Evolutionary conservation across 179 eudicot species (phyloP).

Genomic region (Vitellaria paradoxa): DNA sequence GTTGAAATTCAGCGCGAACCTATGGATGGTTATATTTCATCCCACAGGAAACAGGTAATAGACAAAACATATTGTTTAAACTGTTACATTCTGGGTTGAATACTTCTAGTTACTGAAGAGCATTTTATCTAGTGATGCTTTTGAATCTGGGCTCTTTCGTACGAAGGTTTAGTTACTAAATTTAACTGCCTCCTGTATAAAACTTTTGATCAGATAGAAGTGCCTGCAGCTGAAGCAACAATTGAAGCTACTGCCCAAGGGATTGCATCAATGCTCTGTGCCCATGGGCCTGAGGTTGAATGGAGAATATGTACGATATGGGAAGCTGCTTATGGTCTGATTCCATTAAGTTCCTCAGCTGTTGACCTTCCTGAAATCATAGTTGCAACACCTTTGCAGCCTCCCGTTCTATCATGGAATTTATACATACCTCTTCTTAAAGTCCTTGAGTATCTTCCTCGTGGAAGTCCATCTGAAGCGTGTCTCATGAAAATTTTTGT

Average conservation of each 20-base stretch:
- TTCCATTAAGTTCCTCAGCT: slow-evolving; percentile 88
- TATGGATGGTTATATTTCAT: slow-evolving; percentile 58
- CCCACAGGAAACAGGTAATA: slow-evolving; percentile 74
- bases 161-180: slow-evolving; percentile 9
- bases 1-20: slow-evolving; percentile 74
- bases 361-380: slow-evolving; percentile 94
- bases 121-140: background rate
- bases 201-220: slow-evolving; percentile 52
- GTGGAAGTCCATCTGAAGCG: slow-evolving; percentile 99
- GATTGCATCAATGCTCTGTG: slow-evolving; percentile 97
- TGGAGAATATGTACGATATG: slow-evolving; percentile 99
- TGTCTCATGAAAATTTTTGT: slow-evolving; percentile 96
- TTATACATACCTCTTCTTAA: slow-evolving; percentile 92
- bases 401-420: slow-evolving; percentile 95
- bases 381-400: slow-evolving; percentile 93
- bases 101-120: slow-evolving; percentile 1
- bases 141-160: background rate
- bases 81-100: background rate
- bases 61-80: background rate
- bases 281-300: slow-evolving; percentile 99
- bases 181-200: background rate
- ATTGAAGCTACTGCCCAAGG: slow-evolving; percentile 99
- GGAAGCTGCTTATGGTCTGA: slow-evolving; percentile 99
- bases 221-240: slow-evolving; percentile 91
- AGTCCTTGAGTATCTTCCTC: slow-evolving; percentile 97